These are phyloP conservation scores for Cladophialophora carrionii DNA, from an alignment of 2,329 filamentous ascomycete species.

Conservation along the genomic window DNA sequence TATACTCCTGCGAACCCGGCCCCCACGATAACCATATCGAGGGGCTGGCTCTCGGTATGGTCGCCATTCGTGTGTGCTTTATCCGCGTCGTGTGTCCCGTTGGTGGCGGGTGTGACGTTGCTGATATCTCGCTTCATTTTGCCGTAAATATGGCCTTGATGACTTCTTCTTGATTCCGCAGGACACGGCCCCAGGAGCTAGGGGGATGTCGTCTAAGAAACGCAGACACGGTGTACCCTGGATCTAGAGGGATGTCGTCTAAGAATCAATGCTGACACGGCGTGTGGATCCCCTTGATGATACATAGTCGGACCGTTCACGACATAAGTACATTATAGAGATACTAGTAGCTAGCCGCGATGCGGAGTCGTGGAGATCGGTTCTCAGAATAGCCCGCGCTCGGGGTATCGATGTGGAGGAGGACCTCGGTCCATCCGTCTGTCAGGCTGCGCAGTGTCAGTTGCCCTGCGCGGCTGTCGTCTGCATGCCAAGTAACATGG, in stretches of 20 bases:
- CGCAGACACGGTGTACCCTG: too few species aligned
- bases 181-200: too few species aligned
- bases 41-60: slow-evolving; percentile 1
- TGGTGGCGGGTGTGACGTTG: slow-evolving; percentile 3
- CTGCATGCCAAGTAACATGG: too few species aligned
- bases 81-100: background rate
- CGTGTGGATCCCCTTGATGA: background rate
- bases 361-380: background rate
- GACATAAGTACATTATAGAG: background rate
- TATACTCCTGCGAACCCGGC: slow-evolving; percentile 51
- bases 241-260: background rate
- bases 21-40: slow-evolving; percentile 37
- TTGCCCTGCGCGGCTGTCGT: background rate
- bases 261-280: too few species aligned
- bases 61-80: slow-evolving; percentile 43
- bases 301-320: background rate
- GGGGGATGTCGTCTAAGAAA: too few species aligned
- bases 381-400: background rate
- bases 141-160: background rate
- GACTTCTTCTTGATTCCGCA: too few species aligned
- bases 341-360: background rate
- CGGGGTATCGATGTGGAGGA: background rate
- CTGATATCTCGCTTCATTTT: slow-evolving; percentile 17
- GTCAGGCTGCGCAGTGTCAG: background rate
- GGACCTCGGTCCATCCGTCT: background rate